A percentile compares a stretch with the other conserved stretches of the same genome.
These are phyloP conservation scores for Metschnikowia drakensbergensis DNA, from an alignment of 805 yeast genomes.

Conservation along the genomic window DNA sequence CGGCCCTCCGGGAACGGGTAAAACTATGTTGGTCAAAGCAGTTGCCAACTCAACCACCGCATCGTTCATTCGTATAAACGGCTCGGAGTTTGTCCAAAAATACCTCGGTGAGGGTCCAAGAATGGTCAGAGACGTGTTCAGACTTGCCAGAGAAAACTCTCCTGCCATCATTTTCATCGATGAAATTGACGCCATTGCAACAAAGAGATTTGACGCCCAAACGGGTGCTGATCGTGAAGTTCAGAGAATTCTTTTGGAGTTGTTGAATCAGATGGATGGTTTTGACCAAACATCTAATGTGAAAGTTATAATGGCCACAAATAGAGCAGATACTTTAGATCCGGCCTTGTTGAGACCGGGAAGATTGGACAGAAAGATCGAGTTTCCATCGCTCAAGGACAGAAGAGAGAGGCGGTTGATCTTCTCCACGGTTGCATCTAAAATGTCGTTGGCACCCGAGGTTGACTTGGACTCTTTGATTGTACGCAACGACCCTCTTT, in stretches of 20 bases:
- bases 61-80: constrained; percentile 92
- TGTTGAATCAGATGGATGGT: constrained; percentile 98
- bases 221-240: constrained; percentile 99
- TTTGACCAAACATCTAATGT: constrained; percentile 94
- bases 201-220: constrained; percentile 98
- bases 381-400: constrained; percentile 93
- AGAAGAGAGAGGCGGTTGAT: constrained; percentile 97
- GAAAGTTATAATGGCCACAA: constrained; percentile 98
- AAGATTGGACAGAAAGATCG: constrained; percentile 95
- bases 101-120: constrained; percentile 99
- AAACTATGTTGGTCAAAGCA: constrained; percentile 98
- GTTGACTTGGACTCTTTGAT: constrained; percentile 93
- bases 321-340: constrained; percentile 98
- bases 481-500: constrained; percentile 91
- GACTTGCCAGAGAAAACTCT: constrained; percentile 94
- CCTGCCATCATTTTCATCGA: constrained; percentile 97
- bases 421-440: constrained; percentile 92
- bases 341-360: constrained; percentile 99
- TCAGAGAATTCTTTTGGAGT: constrained; percentile 92
- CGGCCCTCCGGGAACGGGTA: constrained; percentile 99
- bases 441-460: constrained; percentile 97
- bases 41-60: constrained; percentile 97
- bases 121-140: constrained; percentile 97
- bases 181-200: constrained; percentile 98
- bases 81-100: constrained; percentile 97